Evolutionary conservation across 2,329 filamentous ascomycete species (phyloP), one percentile per base, ranked within the genome.

Genomic region (Knufia petricola): DNA sequence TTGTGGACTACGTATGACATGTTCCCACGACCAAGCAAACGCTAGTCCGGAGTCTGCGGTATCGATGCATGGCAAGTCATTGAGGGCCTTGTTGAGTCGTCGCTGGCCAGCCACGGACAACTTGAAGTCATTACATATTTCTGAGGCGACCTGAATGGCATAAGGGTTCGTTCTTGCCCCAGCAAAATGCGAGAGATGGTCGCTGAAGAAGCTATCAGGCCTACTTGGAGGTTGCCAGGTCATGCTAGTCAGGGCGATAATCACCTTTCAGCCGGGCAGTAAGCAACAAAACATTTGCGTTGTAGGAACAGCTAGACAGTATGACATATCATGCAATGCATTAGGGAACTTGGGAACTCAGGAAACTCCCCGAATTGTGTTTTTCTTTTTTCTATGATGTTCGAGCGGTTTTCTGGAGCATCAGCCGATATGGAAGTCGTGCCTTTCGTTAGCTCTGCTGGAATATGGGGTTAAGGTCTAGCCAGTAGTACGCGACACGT

Each of bases 11-110:
- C 52, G 54, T 23, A 58, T 53, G 19, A 54, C 45, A 37, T 55
- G 52, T 7, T 46, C 41, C 10, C 48, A 26, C 13, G 50, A 50
- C 55, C 55, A 58, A 10, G 52, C 55, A n/a, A 58, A 56, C 12
- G 47, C 40, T 28, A 58, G 37, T 12, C 26, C 45, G 30, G 54
- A 45, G 24, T 45, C 54, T 2, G 51, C 45, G 7, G 42, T 24
- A 20, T 56, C 49, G 19, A 58, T 47, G 21, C 21, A 37, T 15
- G 44, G 44, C 17, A 47, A 20, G 44, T 47, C 34, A 15, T 39
- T 47, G n/a, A 47, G 26, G 4, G 44, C 44, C 13, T 47, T 47
- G 34, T 39, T 47, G 10, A 47, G 15, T n/a, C 12, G 31, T 3
- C 44, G 36, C 21, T 54, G 52, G 17, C 55, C 55, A 15, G 45